Evolutionary conservation across 1,139 yeast genomes (phyloP).

Genomic region (Wickerhamiella infanticola): DNA sequence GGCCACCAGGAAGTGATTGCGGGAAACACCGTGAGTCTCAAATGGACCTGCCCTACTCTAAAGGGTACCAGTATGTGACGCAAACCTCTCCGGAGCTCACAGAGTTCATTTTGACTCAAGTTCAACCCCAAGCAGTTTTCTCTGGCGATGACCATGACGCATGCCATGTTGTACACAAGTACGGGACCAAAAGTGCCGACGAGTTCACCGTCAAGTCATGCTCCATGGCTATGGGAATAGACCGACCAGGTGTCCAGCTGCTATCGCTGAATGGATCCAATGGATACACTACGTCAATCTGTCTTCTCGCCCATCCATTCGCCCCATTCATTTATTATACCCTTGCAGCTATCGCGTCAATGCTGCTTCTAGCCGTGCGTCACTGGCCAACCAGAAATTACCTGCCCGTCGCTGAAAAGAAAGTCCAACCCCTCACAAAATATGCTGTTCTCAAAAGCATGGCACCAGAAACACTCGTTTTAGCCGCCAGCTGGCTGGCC

Average conservation of each 20-base stretch:
- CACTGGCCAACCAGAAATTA: neutral
- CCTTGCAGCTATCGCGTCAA: conserved; percentile 14
- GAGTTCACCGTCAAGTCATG: conserved; percentile 82
- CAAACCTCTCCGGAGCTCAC: conserved; percentile 47
- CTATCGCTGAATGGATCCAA: conserved; percentile 34
- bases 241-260: conserved; percentile 71
- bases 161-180: conserved; percentile 58
- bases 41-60: conserved; percentile 37
- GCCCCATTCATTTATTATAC: conserved; percentile 27
- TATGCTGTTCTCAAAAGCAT: neutral
- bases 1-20: conserved; percentile 43
- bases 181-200: conserved; percentile 23
- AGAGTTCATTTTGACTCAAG: conserved; percentile 35
- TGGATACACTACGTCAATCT: conserved; percentile 38
- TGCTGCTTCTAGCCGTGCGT: conserved; percentile 2
- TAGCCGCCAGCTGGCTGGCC: neutral
- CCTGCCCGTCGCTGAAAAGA: neutral
- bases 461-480: neutral
- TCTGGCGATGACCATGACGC: conserved; percentile 97
- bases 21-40: conserved; percentile 56
- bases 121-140: conserved; percentile 55
- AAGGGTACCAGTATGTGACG: conserved; percentile 71
- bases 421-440: neutral
- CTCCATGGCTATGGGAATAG: conserved; percentile 86
- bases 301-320: conserved; percentile 61